Conservation (phyloP, 805 yeast species). For the Candida xiaguanensis region DNA sequence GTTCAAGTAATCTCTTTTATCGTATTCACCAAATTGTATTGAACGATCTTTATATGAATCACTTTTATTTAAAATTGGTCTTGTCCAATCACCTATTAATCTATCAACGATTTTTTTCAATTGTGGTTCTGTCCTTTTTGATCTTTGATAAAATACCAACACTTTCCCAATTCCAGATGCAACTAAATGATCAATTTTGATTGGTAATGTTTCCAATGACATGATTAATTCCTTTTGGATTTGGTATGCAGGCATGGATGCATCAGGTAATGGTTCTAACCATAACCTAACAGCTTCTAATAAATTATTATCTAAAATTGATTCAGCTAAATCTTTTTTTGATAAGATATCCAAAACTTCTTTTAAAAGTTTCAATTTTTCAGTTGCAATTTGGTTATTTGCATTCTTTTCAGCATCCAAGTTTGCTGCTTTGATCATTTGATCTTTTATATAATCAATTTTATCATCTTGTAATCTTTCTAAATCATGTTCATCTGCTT, state of each 20-base stretch:
- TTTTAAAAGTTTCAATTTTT: constrained; percentile 74
- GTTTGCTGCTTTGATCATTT: constrained; percentile 86
- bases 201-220: constrained; percentile 75
- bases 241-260: constrained; percentile 94
- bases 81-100: constrained; percentile 94
- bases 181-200: constrained; percentile 90
- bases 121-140: constrained; percentile 81
- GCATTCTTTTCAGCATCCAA: constrained; percentile 60
- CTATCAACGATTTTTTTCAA: constrained; percentile 87
- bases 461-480: constrained; percentile 94
- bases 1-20: constrained; percentile 49
- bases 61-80: constrained; percentile 94
- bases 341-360: constrained; percentile 73
- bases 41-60: constrained; percentile 90
- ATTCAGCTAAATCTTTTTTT: constrained; percentile 83
- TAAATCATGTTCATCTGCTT: constrained; percentile 85
- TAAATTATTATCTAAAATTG: constrained; percentile 88
- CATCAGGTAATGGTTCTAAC: constrained; percentile 98
- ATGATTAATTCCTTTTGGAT: constrained; percentile 84
- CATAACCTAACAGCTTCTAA: constrained; percentile 92
- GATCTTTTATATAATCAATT: constrained; percentile 74
- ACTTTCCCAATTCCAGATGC: constrained; percentile 95
- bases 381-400: constrained; percentile 66
- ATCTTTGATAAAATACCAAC: constrained; percentile 86
- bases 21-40: constrained; percentile 66